phyloP scores from a whole-genome alignment of 805 yeast genomes.

The Cyberlindnera maritima region DNA sequence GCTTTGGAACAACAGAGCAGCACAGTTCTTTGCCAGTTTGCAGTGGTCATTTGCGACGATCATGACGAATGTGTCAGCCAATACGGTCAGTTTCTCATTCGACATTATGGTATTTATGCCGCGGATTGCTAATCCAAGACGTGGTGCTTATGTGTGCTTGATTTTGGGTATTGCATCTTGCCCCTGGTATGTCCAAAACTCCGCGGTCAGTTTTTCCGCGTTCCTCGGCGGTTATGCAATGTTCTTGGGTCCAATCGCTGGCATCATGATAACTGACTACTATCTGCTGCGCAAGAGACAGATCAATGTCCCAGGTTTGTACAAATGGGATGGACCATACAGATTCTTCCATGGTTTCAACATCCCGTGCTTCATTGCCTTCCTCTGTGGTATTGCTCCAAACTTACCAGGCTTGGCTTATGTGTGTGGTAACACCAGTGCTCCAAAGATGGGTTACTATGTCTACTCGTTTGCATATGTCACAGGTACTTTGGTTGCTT shows the following conservation, averaged over 20 bases:
- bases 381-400: constrained; percentile 36
- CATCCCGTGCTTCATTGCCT: constrained; percentile 79
- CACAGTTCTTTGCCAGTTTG: constrained; percentile 22
- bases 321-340: constrained; percentile 41
- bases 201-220: constrained; percentile 65
- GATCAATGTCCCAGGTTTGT: constrained; percentile 60
- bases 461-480: constrained; percentile 51
- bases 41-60: constrained; percentile 32
- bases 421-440: constrained; percentile 59
- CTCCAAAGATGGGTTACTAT: constrained; percentile 72
- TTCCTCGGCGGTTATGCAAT: constrained; percentile 76
- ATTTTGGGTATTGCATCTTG: constrained; percentile 63
- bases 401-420: constrained; percentile 38
- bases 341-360: constrained; percentile 69
- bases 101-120: constrained; percentile 56
- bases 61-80: constrained; percentile 72
- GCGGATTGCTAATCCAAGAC: constrained; percentile 52
- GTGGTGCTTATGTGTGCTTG: constrained; percentile 69
- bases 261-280: constrained; percentile 56
- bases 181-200: constrained; percentile 64
- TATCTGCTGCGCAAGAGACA: constrained; percentile 69
- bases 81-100: constrained; percentile 58
- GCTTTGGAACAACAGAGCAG: constrained; percentile 30
- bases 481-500: constrained; percentile 57
- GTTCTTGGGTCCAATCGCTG: constrained; percentile 77